Percentiles rank a stretch among this genome's conserved stretches.
These are phyloP conservation scores for Aspergillus texensis DNA, from an alignment of 2,329 filamentous ascomycete genomes.

Conservation along the genomic window DNA sequence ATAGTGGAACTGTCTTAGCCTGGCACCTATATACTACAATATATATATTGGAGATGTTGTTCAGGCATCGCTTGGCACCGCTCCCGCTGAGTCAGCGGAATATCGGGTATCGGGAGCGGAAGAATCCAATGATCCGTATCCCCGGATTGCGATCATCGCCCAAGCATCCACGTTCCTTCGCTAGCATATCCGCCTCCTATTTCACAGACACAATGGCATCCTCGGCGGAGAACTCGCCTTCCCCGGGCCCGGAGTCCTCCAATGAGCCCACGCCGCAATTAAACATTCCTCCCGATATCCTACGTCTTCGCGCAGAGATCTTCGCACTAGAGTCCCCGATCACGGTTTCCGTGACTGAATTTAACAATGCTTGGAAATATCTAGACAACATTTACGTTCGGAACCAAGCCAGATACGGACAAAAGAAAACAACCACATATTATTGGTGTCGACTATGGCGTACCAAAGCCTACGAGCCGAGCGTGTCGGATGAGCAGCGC, in stretches of 20 bases:
- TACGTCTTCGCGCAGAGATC: background rate
- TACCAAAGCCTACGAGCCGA: background rate
- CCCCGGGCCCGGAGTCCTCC: background rate
- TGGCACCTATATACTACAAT: too few species aligned
- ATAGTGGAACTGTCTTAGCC: too few species aligned
- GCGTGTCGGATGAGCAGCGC: background rate
- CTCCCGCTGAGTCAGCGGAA: background rate
- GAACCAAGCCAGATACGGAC: background rate
- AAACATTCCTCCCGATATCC: background rate
- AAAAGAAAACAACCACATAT: background rate
- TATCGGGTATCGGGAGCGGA: background rate
- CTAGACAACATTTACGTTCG: background rate
- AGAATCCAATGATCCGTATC: background rate
- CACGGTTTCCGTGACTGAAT: background rate
- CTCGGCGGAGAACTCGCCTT: background rate
- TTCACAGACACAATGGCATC: background rate
- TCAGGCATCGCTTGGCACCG: background rate
- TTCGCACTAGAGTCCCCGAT: background rate
- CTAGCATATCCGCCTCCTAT: background rate
- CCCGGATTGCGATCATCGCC: background rate
- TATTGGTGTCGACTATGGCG: slow-evolving; percentile 1
- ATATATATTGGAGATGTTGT: background rate
- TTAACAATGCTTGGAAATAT: slow-evolving; percentile 1
- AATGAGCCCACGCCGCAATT: background rate
- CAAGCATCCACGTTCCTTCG: background rate